A percentile compares a stretch with the other conserved stretches of the same genome.
Conservation (phyloP, 257 asterid species). For the Salvia miltiorrhiza region DNA sequence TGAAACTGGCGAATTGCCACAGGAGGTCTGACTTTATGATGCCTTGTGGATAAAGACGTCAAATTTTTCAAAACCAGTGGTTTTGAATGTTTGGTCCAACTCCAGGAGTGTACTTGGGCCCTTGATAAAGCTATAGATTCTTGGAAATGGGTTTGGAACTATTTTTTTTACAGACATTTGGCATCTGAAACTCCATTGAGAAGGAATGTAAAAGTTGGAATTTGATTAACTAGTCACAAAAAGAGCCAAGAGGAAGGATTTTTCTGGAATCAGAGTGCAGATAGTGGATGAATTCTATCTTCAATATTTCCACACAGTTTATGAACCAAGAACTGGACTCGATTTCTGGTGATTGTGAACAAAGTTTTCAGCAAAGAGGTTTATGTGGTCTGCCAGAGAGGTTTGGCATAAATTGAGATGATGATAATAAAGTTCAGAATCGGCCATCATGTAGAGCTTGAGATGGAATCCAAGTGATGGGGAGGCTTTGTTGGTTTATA, state of each 20-base stretch:
- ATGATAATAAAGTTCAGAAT: neutral
- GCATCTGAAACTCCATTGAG: neutral
- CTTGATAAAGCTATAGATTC: neutral
- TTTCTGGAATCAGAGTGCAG: neutral
- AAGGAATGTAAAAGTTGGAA: neutral
- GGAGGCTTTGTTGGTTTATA: neutral
- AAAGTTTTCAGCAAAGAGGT: neutral
- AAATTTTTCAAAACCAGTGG: neutral
- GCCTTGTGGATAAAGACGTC: neutral
- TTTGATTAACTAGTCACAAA: too few species aligned
- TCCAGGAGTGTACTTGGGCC: neutral
- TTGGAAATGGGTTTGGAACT: conserved; percentile 6
- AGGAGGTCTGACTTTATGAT: neutral
- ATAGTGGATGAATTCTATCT: neutral
- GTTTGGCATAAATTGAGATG: too few species aligned
- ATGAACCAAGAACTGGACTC: neutral
- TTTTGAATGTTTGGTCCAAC: neutral
- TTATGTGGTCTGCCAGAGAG: neutral
- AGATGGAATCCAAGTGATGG: conserved; percentile 1
- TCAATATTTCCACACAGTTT: neutral
- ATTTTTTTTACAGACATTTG: neutral
- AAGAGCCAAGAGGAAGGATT: neutral
- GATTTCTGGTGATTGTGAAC: neutral
- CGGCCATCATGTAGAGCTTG: neutral
- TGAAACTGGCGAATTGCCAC: neutral